These are phyloP conservation scores for Candida vartiovaarae DNA, from an alignment of 805 yeast species.

Conservation along the genomic window DNA sequence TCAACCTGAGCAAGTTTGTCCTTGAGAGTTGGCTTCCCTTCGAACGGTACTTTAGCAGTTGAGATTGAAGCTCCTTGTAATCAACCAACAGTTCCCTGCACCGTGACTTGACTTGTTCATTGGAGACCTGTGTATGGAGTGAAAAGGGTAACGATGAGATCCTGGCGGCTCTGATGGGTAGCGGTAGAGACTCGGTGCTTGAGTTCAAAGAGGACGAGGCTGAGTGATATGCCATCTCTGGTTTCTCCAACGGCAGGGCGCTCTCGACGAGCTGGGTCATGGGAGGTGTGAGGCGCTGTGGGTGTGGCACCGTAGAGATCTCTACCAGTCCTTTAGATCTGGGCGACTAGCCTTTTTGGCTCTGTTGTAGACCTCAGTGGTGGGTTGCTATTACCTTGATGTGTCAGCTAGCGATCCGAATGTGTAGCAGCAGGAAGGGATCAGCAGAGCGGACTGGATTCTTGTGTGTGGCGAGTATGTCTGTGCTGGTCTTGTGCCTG, in stretches of 20 bases:
- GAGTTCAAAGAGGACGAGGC: slow-evolving; percentile 2
- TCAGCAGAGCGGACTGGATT: no score
- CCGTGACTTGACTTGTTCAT: slow-evolving; percentile 5
- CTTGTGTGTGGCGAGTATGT: no score
- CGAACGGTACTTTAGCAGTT: slow-evolving; percentile 4
- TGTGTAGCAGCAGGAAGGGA: no score
- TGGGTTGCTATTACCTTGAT: no score
- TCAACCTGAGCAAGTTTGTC: slow-evolving; percentile 7
- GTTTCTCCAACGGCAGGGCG: neutral
- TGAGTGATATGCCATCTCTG: neutral
- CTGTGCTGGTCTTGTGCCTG: no score
- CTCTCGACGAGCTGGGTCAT: no score
- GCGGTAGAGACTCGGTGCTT: neutral
- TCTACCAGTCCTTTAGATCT: no score
- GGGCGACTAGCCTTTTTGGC: no score
- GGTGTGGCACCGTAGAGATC: no score
- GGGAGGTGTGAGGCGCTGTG: no score
- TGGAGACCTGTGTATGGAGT: slow-evolving; percentile 4
- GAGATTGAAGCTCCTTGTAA: slow-evolving; percentile 11
- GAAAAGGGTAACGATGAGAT: slow-evolving; percentile 5
- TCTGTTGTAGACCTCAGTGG: no score
- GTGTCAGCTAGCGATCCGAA: no score
- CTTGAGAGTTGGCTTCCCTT: slow-evolving; percentile 4
- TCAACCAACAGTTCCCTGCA: slow-evolving; percentile 11
- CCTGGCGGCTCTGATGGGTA: slow-evolving; percentile 1